A percentile compares a stretch with the other conserved stretches of the same genome.
Evolutionary conservation across 2,329 filamentous ascomycete genomes (phyloP).

Genomic region (Fusarium luffae): DNA sequence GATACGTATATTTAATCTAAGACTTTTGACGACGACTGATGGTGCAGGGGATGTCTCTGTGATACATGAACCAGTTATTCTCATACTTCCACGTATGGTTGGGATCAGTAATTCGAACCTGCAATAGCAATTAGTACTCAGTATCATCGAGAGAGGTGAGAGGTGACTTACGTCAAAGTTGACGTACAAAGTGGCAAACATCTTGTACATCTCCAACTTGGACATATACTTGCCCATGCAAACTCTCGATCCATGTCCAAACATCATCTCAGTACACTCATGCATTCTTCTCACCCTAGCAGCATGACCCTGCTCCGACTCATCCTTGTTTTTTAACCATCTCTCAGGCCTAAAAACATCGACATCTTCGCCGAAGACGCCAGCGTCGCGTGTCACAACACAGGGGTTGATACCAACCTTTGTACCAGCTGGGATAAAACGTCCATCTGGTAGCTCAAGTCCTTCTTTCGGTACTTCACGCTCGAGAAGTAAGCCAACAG

Average conservation of each 20-base stretch:
- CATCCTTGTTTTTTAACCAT: constrained; percentile 13
- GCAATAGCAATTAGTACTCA: not conserved
- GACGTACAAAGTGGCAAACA: constrained; percentile 33
- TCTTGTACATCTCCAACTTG: constrained; percentile 34
- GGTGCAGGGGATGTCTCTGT: constrained; percentile 32
- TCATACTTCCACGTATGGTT: constrained; percentile 30
- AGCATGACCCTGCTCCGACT: constrained; percentile 10
- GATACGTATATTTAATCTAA: not conserved
- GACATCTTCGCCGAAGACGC: constrained; percentile 23
- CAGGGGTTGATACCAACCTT: constrained; percentile 35
- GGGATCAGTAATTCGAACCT: constrained; percentile 18
- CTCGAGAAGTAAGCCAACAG: constrained; percentile 24
- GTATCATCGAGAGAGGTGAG: accelerated
- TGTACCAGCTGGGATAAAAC: constrained; percentile 16
- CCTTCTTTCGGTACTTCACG: constrained; percentile 28
- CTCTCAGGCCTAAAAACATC: constrained; percentile 31
- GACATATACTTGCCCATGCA: constrained; percentile 39
- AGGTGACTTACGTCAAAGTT: constrained; percentile 26
- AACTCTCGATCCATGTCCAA: constrained; percentile 28
- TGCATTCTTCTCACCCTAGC: constrained; percentile 24
- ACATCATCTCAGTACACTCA: constrained; percentile 35
- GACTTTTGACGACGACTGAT: constrained; percentile 8
- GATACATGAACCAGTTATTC: constrained; percentile 40
- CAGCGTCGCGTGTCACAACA: constrained; percentile 23
- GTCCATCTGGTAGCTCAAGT: constrained; percentile 17